Evolutionary conservation across 768 basidiomycete species (phyloP).

Genomic region (Chalciporus piperatus): DNA sequence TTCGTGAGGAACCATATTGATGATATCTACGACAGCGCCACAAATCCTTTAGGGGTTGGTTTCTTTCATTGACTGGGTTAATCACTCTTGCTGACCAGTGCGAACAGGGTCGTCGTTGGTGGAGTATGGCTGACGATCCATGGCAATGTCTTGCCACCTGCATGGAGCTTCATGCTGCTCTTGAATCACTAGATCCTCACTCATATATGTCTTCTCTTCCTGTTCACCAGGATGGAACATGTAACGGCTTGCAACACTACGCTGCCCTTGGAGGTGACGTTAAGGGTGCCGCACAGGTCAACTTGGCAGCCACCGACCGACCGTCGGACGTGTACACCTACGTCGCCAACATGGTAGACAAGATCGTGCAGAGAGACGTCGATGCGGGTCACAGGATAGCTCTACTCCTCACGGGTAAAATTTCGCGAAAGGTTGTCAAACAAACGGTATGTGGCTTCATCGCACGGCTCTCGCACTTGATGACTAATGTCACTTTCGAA

Average conservation of each 20-base stretch:
- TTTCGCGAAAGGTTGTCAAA: conserved; percentile 94
- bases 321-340: conserved; percentile 96
- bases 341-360: conserved; percentile 84
- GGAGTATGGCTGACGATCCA: conserved; percentile 89
- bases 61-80: neutral
- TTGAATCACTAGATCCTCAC: conserved; percentile 63
- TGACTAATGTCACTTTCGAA: conserved; percentile 19
- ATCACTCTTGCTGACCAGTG: conserved; percentile 3
- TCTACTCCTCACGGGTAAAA: conserved; percentile 63
- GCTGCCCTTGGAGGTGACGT: conserved; percentile 94
- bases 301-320: conserved; percentile 75
- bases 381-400: conserved; percentile 53
- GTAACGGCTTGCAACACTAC: conserved; percentile 98
- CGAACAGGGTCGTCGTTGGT: conserved; percentile 74
- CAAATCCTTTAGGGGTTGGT: conserved; percentile 71
- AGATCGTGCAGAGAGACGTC: conserved; percentile 55
- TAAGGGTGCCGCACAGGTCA: conserved; percentile 88
- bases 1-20: conserved; percentile 73
- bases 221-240: conserved; percentile 97
- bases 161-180: conserved; percentile 80
- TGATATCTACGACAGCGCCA: conserved; percentile 79
- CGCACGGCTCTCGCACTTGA: neutral
- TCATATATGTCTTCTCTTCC: conserved; percentile 70
- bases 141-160: conserved; percentile 97
- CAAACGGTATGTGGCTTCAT: conserved; percentile 66